Base-by-base conservation (phyloP, 2,329 filamentous ascomycete genomes). In the Aureobasidium sp. region DNA sequence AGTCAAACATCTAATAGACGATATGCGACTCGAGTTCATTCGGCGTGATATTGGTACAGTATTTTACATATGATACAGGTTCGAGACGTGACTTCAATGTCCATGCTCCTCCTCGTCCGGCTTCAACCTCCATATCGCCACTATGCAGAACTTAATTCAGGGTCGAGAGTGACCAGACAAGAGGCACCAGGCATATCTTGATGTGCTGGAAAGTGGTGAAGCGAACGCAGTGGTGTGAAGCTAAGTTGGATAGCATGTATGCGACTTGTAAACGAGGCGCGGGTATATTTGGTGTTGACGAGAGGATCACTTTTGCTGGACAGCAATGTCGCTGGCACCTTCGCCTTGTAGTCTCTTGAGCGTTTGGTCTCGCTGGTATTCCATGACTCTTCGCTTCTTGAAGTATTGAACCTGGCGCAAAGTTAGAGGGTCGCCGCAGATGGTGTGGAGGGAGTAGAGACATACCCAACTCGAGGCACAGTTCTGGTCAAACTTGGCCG, bases 331-430 rank as follows among this genome's bases (percentile, higher is more conserved):
- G 39, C 61, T 63, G 72, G 72, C 72, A 13, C 76, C 76, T 70
- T 81, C 70, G 66, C 75, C 73, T 71, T 76, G 73, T 68, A 96
- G 83, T 71, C 85, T 84, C 68, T 88, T 87, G 66, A 96, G 78
- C 29, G 90, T 88, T 76, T 86, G 81, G 70, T 89, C 87, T 76
- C 93, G 91, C 69, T 96, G 89, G 71, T 89, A 83, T 68, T 99
- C 94, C 77, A 95, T 93, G 39, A 97, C 90, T 69, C 94, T 83
- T 77, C 91, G 89, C 76, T 97, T 92, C 80, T 97, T 97, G 78
- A 99, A 99, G 76, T 99, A 97, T 76, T 91, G 91, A 64, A 97
- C 89, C 90, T 94, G 68, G 11, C 3, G 59, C 67, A 29, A n/a
- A 48, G 50, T 61, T 16, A 45, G 59, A 34, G 8, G 32, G 25